Evolutionary conservation across 2,329 filamentous ascomycete species (phyloP).

Genomic region (Arthrocladium fulminans): DNA sequence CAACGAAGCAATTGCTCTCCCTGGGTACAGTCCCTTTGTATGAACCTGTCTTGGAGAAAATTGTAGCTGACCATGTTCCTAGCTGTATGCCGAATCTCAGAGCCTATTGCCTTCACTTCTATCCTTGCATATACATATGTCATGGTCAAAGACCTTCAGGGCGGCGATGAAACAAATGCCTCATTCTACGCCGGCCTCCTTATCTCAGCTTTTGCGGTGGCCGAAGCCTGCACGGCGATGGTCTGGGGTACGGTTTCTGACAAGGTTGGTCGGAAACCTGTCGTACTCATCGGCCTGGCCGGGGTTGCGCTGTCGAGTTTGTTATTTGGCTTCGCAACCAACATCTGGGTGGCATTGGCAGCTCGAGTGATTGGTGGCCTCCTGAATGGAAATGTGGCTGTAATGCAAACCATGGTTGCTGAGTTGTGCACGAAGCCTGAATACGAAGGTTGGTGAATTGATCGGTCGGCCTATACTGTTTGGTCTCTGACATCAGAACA

Average conservation of each 20-base stretch:
- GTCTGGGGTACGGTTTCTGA: conserved; percentile 38
- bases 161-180: conserved; percentile 26
- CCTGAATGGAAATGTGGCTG: conserved; percentile 63
- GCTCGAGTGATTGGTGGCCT: conserved; percentile 48
- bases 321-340: conserved; percentile 35
- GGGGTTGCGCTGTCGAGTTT: conserved; percentile 35
- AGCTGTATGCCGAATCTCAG: conserved; percentile 41
- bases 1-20: too few species aligned
- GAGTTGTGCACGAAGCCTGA: conserved; percentile 58
- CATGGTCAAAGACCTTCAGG: conserved; percentile 36
- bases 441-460: conserved; percentile 30
- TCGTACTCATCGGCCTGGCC: conserved; percentile 30
- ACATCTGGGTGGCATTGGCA: conserved; percentile 37
- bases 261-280: conserved; percentile 30
- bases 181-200: conserved; percentile 23
- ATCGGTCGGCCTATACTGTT: not conserved
- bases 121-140: conserved; percentile 38
- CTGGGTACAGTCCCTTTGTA: too few species aligned
- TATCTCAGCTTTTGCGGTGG: conserved; percentile 38
- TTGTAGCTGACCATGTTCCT: too few species aligned
- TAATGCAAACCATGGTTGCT: conserved; percentile 65
- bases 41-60: too few species aligned
- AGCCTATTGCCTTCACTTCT: conserved; percentile 40
- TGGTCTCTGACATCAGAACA: conserved; percentile 4
- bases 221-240: conserved; percentile 37